Base-by-base conservation (phyloP, 805 yeast species). In the Myxozyma udenii region DNA sequence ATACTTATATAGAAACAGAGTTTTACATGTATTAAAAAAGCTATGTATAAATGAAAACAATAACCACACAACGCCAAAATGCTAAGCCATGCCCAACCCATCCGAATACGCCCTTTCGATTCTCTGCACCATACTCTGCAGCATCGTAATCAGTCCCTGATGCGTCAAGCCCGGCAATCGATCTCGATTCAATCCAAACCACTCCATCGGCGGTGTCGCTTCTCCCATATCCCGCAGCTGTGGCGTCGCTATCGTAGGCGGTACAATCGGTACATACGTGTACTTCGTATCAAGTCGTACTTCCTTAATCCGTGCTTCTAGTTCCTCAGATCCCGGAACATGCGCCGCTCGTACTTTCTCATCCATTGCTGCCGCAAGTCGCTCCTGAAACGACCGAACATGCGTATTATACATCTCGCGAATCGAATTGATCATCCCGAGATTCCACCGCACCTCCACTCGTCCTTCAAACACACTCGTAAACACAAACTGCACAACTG, bases 191-290 rank as follows among this genome's bases (percentile, higher is more conserved):
- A 93, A 74, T 1, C 98, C 98, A 71, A 93, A 86, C 98, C 98
- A 93, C 66, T 93, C 98, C 51, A 93, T 71, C 1, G 98, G 98
- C 0, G 98, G 98, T 0, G 98, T 93, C 1, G 97, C 98, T 69
- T 85, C 90, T 23, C 98, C 98, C 62, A 93, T 74, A 63, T 93
- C 98, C 63, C 81, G 82, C 63, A 93, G 73, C 60, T 84, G 91
- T 1, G 98, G 98, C 18, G 93, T 86, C 55, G 86, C 95, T 33
- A 93, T 88, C 4, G 79, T 73, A 0, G 97, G 96, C 9, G 85
- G 85, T 33, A 77, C 80, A 9, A 86, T 63, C 0, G 98, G 79
- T 28, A 74, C 62, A 61, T 88, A 88, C 0, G 66, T 66, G 62
- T 76, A 87, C 38, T 70, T 71, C 33, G 64, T 49, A 41, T 49